Evolutionary conservation across 2,329 filamentous ascomycete species (phyloP).

Genomic region (Pestalotiopsis sp.): DNA sequence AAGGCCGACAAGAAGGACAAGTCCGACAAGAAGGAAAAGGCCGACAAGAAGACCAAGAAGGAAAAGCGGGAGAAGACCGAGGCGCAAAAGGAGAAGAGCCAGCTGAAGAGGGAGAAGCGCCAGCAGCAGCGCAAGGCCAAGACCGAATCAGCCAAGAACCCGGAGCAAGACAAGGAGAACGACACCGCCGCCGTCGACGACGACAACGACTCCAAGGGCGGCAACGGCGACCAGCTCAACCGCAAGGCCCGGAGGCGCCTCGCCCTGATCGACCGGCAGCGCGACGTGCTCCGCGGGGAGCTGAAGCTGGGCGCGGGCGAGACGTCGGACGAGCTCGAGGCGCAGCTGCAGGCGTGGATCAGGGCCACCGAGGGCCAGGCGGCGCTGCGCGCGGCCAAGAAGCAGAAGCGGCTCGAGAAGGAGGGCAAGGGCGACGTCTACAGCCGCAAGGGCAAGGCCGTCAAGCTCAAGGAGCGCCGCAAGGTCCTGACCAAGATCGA

Average conservation of each 20-base stretch:
- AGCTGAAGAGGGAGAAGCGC: neutral
- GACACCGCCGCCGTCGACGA: neutral
- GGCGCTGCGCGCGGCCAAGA: constrained; percentile 19
- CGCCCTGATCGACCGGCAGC: constrained; percentile 27
- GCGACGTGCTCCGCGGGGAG: constrained; percentile 22
- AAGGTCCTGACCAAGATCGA: constrained; percentile 17
- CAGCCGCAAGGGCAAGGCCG: constrained; percentile 20
- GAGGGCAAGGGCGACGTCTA: constrained; percentile 17
- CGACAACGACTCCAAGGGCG: constrained; percentile 14
- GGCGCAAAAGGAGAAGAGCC: constrained; percentile 58
- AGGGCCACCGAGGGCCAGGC: constrained; percentile 18
- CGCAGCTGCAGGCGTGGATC: constrained; percentile 22
- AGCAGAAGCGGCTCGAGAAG: constrained; percentile 19
- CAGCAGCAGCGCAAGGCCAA: neutral
- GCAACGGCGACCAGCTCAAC: constrained; percentile 19
- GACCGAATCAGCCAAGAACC: neutral
- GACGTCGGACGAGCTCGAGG: constrained; percentile 24
- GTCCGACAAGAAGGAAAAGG: neutral
- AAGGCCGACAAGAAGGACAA: neutral
- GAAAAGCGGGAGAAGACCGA: constrained; percentile 74
- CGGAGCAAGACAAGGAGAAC: neutral
- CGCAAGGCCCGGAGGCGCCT: constrained; percentile 27
- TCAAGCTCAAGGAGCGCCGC: constrained; percentile 17
- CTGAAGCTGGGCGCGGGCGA: constrained; percentile 23
- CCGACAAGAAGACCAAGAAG: constrained; percentile 57